phyloP scores from a whole-genome alignment of 257 asterid species.

The Plantago major region DNA sequence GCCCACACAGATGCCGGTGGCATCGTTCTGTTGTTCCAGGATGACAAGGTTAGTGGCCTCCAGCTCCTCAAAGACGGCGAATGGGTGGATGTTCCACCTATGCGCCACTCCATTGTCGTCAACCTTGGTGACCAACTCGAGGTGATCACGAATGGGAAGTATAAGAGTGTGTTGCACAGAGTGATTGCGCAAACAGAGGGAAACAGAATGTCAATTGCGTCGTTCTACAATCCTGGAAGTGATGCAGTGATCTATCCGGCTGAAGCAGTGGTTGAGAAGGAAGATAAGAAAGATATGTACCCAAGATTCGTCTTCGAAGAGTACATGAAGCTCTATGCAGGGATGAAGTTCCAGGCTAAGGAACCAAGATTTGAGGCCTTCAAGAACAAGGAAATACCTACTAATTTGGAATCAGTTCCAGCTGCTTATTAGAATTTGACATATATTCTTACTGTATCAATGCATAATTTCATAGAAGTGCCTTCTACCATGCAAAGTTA shows the following conservation, averaged over 20 bases:
- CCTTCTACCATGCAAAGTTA: no score
- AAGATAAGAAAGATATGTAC: constrained; percentile 26
- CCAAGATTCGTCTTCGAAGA: constrained; percentile 59
- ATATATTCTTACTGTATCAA: not conserved
- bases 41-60: constrained; percentile 62
- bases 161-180: constrained; percentile 57
- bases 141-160: constrained; percentile 61
- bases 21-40: constrained; percentile 57
- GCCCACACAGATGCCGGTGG: constrained; percentile 75
- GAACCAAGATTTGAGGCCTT: constrained; percentile 64
- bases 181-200: constrained; percentile 59
- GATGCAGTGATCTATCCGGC: constrained; percentile 62
- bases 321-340: constrained; percentile 60
- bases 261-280: constrained; percentile 36
- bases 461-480: no score
- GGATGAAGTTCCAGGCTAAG: constrained; percentile 55
- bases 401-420: constrained; percentile 32
- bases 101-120: constrained; percentile 61
- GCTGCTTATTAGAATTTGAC: constrained; percentile 23
- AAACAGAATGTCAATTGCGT: constrained; percentile 52
- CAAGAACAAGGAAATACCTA: constrained; percentile 24
- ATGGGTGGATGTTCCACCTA: constrained; percentile 64
- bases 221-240: constrained; percentile 60
- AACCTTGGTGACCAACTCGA: constrained; percentile 66
- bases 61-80: constrained; percentile 61